Conservation (phyloP, 192 early-diverging fungal genomes). For the Entomortierella chlamydospora region DNA sequence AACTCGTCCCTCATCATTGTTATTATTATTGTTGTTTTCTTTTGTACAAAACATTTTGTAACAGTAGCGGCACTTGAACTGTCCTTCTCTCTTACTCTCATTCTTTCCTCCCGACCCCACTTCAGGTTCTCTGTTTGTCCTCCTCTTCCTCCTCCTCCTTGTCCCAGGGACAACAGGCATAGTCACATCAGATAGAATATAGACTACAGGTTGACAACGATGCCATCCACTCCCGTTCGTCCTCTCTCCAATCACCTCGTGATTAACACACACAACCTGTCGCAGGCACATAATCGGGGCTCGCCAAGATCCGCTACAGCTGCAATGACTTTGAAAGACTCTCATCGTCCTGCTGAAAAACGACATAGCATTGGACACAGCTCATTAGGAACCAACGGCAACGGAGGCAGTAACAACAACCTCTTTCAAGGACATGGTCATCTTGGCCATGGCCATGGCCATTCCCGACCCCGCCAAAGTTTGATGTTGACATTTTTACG, state of each 20-base stretch:
- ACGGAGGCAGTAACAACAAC: neutral
- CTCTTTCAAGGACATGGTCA: conserved; percentile 20
- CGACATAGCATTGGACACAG: conserved; percentile 39
- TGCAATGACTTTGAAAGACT: conserved; percentile 31
- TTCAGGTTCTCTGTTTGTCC: too few species aligned
- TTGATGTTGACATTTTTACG: conserved; percentile 31
- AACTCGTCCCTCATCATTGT: too few species aligned
- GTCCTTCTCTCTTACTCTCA: too few species aligned
- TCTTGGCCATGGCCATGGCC: conserved; percentile 39
- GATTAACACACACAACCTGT: conserved; percentile 54
- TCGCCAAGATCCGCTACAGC: conserved; percentile 44
- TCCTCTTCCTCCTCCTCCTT: neutral
- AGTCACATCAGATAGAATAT: neutral
- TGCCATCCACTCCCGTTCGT: conserved; percentile 44
- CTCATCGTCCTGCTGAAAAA: conserved; percentile 29
- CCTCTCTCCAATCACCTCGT: conserved; percentile 48
- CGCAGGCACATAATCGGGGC: conserved; percentile 51
- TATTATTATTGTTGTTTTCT: too few species aligned
- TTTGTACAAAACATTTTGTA: too few species aligned
- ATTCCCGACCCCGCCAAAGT: conserved; percentile 28
- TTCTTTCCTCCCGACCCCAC: too few species aligned
- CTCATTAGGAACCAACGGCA: conserved; percentile 4
- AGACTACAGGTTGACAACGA: conserved; percentile 2
- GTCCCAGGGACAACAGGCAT: neutral
- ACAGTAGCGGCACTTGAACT: too few species aligned